Evolutionary conservation across 1,139 yeast genomes (phyloP).

Genomic region (Taphrina deformans): DNA sequence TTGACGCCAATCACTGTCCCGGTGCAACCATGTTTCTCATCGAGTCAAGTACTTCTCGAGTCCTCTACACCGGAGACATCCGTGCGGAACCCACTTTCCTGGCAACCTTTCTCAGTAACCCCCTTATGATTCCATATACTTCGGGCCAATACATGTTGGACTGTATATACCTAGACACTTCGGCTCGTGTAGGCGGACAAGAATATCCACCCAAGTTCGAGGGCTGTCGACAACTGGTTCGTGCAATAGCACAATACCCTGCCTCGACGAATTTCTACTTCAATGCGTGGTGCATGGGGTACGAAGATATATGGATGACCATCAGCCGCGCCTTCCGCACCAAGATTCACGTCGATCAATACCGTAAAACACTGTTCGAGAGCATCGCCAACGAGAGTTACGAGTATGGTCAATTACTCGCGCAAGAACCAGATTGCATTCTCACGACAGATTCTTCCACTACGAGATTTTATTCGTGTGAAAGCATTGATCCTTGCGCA

Average conservation of each 20-base stretch:
- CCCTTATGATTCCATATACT: constrained; percentile 45
- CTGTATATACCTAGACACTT: constrained; percentile 58
- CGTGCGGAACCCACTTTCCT: constrained; percentile 58
- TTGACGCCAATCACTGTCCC: constrained; percentile 60
- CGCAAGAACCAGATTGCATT: not conserved
- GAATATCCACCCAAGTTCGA: constrained; percentile 49
- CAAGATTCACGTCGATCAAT: constrained; percentile 46
- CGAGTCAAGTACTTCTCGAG: constrained; percentile 47
- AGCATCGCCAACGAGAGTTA: constrained; percentile 36
- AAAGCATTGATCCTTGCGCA: constrained; percentile 30
- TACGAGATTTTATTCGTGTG: constrained; percentile 45
- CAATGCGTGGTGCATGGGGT: constrained; percentile 53
- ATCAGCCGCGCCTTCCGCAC: constrained; percentile 47
- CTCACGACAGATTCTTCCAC: constrained; percentile 40
- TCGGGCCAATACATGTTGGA: constrained; percentile 48
- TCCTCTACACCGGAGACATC: constrained; percentile 60
- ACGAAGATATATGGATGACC: constrained; percentile 58
- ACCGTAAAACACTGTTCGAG: constrained; percentile 42
- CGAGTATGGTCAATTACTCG: not conserved
- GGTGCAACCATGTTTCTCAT: constrained; percentile 62
- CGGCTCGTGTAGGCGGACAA: constrained; percentile 11
- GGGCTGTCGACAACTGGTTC: constrained; percentile 49
- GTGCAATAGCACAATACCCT: constrained; percentile 52
- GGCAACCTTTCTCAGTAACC: constrained; percentile 49
- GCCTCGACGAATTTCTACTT: constrained; percentile 51